Conservation (phyloP, 208 protist species). For the Wallacemonas rigidus region DNA sequence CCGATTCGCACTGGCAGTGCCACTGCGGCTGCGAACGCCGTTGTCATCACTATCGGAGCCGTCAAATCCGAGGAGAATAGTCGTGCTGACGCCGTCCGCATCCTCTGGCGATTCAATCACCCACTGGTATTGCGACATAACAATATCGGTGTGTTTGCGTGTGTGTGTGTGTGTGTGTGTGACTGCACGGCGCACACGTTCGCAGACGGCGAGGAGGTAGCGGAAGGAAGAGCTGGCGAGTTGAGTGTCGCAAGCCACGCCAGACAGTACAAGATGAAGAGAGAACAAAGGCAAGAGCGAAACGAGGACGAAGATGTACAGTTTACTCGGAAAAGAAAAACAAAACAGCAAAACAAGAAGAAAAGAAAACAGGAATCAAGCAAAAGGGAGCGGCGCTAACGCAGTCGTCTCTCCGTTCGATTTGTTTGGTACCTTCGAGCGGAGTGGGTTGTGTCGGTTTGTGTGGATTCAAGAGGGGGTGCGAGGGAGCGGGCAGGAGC, state of each 20-base stretch:
- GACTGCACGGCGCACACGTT: no score
- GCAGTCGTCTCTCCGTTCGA: not conserved
- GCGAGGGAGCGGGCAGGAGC: no score
- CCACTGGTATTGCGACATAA: conserved; percentile 43
- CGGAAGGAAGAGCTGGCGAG: no score
- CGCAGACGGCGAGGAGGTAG: no score
- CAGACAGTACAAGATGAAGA: no score
- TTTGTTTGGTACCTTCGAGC: no score
- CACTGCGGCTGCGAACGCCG: not conserved
- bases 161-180: no score
- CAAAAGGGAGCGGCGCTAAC: conserved; percentile 13
- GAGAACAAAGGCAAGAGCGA: conserved; percentile 14
- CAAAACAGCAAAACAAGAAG: conserved; percentile 7
- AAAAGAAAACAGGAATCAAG: conserved; percentile 2
- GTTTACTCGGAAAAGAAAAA: conserved; percentile 15
- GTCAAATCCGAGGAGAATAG: conserved; percentile 35
- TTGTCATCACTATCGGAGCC: conserved; percentile 10
- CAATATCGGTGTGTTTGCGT: no score
- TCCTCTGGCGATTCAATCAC: conserved; percentile 42
- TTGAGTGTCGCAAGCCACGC: no score
- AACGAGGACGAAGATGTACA: not conserved
- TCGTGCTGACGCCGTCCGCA: conserved; percentile 34
- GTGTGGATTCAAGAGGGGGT: no score
- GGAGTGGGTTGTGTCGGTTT: no score
- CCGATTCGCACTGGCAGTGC: not conserved